Evolutionary conservation across 805 yeast genomes (phyloP), one percentile per base, ranked within the genome.

Genomic region (Huiozyma sinensis): DNA sequence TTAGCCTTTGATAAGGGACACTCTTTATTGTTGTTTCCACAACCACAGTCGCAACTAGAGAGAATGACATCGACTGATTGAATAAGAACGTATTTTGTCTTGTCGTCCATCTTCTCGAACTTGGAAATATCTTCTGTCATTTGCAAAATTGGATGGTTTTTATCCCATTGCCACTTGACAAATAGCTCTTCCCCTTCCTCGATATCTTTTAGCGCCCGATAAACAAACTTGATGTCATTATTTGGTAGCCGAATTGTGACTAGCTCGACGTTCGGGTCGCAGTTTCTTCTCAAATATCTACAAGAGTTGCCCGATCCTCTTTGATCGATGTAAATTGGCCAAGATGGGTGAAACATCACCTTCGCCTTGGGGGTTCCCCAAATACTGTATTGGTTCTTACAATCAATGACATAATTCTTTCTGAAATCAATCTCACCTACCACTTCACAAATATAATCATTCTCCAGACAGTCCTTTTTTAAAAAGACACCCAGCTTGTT

Each of bases 131-230:
- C 67, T 24, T 66, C 59, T 27, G 73, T 68, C 45, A 83, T 61
- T 50, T 71, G 69, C 41, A 67, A 63, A 35, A 87, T 83, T 1
- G 96, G 95, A 56, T 88, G 95, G 10, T 64, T 50, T 2, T 60
- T 55, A 57, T 87, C 95, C 95, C 96, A 90, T 47, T 81, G 83
- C 97, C 97, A 90, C 1, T 79, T 76, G 6, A 86, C 61, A 0
- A 90, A 73, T 28, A 90, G 64, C 58, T 89, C 97, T 38, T 79
- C 76, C 7, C 79, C 87, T 9, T 72, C 63, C 44, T 71, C 70
- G 28, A 89, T 73, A 3, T 74, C 73, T 40, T 68, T 71, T 1
- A 72, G 59, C 0, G 96, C 76, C 33, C 69, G 68, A 6, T 84
- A 69, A 7, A 76, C 68, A 56, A 84, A 79, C 43, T 71, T 74